These are phyloP conservation scores for Talaromyces nanjingensis DNA, from an alignment of 495 filamentous ascomycete genomes.

Conservation along the genomic window DNA sequence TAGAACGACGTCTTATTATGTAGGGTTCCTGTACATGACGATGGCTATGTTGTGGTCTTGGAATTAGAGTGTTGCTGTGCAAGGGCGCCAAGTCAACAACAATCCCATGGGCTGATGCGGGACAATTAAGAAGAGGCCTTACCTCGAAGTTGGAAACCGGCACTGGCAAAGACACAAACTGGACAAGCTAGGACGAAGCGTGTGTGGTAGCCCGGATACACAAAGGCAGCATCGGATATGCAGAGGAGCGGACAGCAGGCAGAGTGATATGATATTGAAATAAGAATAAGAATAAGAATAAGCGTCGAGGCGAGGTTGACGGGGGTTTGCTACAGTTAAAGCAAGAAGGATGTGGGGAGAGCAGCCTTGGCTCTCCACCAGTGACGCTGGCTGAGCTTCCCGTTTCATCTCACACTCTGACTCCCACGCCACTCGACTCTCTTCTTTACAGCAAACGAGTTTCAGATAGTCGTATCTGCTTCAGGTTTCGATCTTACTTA, in stretches of 20 bases:
- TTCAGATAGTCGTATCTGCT: background rate
- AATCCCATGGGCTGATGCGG: background rate
- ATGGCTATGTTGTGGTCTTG: background rate
- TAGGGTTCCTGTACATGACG: background rate
- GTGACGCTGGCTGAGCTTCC: background rate
- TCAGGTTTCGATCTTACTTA: background rate
- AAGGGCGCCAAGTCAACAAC: background rate
- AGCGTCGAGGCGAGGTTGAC: background rate
- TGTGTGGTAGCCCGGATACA: background rate
- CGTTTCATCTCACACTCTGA: background rate
- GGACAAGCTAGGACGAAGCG: background rate
- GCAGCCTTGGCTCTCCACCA: constrained; percentile 6
- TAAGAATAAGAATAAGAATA: background rate
- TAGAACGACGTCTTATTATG: background rate
- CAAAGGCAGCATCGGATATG: background rate
- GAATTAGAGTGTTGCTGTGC: background rate
- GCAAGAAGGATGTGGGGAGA: constrained; percentile 21
- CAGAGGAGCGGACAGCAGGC: background rate
- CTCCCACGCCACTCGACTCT: background rate
- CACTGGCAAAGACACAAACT: background rate
- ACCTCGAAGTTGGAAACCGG: background rate
- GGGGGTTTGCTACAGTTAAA: constrained; percentile 9
- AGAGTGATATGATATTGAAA: background rate
- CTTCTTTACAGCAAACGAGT: background rate
- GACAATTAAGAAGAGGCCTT: constrained; percentile 1